A percentile compares a stretch with the other conserved stretches of the same genome.
phyloP scores from a whole-genome alignment of 2,329 filamentous ascomycete genomes.

The Calonectria crousiana region DNA sequence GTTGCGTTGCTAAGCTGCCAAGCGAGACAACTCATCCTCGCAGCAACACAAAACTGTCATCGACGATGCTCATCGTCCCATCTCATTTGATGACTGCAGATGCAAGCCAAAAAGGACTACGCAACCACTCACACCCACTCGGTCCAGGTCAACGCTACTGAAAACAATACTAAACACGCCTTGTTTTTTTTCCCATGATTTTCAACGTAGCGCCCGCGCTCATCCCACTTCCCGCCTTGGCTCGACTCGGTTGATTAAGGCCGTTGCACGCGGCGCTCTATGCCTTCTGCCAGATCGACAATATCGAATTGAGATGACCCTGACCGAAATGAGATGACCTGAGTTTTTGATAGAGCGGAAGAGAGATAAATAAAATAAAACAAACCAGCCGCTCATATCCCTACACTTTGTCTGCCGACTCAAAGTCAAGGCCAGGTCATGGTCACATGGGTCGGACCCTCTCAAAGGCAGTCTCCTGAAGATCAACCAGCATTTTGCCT shows the following conservation, averaged over 20 bases:
- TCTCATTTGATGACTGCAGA: slow-evolving; percentile 10
- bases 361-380: not conserved
- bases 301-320: slow-evolving; percentile 27
- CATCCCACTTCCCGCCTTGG: slow-evolving; percentile 8
- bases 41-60: not conserved
- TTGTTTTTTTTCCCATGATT: not conserved
- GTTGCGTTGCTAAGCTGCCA: slow-evolving; percentile 13
- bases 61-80: slow-evolving; percentile 1
- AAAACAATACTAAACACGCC: not conserved
- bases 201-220: not conserved
- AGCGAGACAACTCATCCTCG: slow-evolving; percentile 10
- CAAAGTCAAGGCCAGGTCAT: not conserved
- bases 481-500: slow-evolving; percentile 15
- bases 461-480: slow-evolving; percentile 6
- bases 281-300: slow-evolving; percentile 33
- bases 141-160: not conserved
- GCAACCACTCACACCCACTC: slow-evolving; percentile 3
- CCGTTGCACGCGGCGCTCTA: slow-evolving; percentile 4
- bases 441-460: not conserved
- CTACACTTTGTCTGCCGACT: not conserved
- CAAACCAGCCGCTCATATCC: not conserved
- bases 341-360: not conserved
- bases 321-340: slow-evolving; percentile 23
- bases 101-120: slow-evolving; percentile 6
- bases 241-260: not conserved